These are phyloP conservation scores for thale cress (Arabidopsis thaliana) DNA, from an alignment of 345 rosid genomes.

Conservation along the genomic window DNA sequence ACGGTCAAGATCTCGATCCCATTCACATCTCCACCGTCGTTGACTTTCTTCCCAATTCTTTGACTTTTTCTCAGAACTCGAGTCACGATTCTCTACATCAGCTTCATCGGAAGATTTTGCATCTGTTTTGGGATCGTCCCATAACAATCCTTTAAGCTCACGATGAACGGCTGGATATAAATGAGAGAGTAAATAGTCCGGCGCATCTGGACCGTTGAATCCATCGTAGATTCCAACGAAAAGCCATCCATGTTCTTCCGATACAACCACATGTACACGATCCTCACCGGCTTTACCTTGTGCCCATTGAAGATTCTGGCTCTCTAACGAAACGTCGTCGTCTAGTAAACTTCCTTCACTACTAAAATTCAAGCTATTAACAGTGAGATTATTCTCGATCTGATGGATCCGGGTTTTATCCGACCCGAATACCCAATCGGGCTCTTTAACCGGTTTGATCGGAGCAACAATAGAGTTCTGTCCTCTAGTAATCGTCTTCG, in stretches of 20 bases:
- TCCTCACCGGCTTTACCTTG: constrained; percentile 99
- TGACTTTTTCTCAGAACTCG: constrained; percentile 49
- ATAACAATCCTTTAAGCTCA: constrained; percentile 86
- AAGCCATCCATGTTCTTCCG: constrained; percentile 94
- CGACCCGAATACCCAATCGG: constrained; percentile 70
- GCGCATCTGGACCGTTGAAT: constrained; percentile 98
- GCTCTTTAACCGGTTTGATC: constrained; percentile 67
- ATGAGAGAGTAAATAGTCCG: constrained; percentile 78
- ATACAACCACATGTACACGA: constrained; percentile 97
- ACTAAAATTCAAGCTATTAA: constrained; percentile 55
- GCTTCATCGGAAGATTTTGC: constrained; percentile 11
- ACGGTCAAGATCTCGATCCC: constrained; percentile 78
- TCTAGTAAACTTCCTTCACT: constrained; percentile 73
- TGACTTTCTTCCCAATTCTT: constrained; percentile 72
- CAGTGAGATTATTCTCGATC: constrained; percentile 66
- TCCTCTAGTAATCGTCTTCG: constrained; percentile 69
- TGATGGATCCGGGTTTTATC: constrained; percentile 57
- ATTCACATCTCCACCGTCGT: constrained; percentile 75
- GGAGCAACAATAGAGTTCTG: constrained; percentile 88
- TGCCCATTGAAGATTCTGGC: constrained; percentile 96
- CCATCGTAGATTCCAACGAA: constrained; percentile 98
- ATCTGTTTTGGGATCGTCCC: constrained; percentile 71
- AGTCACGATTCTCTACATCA: constrained; percentile 21
- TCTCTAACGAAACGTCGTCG: constrained; percentile 68
- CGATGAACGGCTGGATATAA: constrained; percentile 72